phyloP scores from a whole-genome alignment of 2,329 filamentous ascomycete species.

The Emmonsia crescens region DNA sequence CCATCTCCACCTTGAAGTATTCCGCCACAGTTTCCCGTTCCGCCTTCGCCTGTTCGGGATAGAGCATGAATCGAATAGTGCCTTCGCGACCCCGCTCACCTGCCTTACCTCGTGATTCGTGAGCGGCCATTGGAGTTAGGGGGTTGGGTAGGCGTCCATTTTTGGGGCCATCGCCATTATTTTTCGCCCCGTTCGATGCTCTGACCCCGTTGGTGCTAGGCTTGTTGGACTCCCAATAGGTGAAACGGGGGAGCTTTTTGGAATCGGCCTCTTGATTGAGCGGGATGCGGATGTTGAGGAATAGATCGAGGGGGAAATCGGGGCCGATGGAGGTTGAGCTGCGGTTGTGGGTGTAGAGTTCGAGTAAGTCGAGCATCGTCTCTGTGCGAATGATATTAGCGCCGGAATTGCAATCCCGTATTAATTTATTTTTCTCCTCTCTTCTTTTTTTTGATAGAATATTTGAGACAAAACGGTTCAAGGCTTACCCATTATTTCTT shows the following conservation, averaged over 20 bases:
- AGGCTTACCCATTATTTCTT: constrained; percentile 37
- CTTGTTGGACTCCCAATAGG: constrained; percentile 38
- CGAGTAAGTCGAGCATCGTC: constrained; percentile 79
- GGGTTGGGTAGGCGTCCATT: constrained; percentile 20
- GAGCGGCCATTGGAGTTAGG: constrained; percentile 37
- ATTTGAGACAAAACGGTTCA: constrained; percentile 2
- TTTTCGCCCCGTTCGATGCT: constrained; percentile 14
- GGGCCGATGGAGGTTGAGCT: constrained; percentile 63
- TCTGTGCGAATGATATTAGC: constrained; percentile 44
- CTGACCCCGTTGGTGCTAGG: constrained; percentile 11
- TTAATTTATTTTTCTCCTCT: no score
- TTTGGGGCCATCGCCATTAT: constrained; percentile 15
- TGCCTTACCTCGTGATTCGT: constrained; percentile 32
- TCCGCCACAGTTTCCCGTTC: constrained; percentile 59
- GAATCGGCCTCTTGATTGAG: constrained; percentile 71
- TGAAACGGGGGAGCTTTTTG: constrained; percentile 51
- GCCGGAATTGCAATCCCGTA: constrained; percentile 23
- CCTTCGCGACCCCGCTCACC: constrained; percentile 48
- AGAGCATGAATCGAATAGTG: constrained; percentile 82
- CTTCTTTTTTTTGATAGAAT: not conserved
- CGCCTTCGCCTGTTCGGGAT: constrained; percentile 59
- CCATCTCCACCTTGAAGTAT: constrained; percentile 65
- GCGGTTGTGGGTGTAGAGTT: constrained; percentile 81
- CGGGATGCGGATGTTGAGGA: constrained; percentile 76
- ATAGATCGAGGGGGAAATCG: constrained; percentile 60